phyloP scores from a whole-genome alignment of 179 eudicot genomes.

The Drosera spatulata region DNA sequence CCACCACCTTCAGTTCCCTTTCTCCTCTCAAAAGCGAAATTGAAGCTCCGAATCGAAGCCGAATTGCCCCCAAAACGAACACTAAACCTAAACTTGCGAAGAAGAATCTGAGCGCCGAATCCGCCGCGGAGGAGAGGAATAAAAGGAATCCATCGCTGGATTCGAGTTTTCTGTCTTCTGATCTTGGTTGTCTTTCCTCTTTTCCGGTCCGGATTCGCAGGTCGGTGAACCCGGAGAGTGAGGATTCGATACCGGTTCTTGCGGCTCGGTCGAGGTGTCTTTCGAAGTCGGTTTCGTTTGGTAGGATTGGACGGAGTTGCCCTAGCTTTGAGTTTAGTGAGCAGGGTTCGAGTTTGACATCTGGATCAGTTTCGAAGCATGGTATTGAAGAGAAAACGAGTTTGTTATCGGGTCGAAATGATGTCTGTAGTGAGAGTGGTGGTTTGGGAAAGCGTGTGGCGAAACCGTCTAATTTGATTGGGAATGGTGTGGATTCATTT shows the following conservation, averaged over 20 bases:
- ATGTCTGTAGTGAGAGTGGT: conserved; percentile 2
- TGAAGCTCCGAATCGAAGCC: conserved; percentile 9
- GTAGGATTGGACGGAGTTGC: conserved; percentile 20
- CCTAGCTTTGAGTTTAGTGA: conserved; percentile 31
- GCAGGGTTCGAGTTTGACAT: conserved; percentile 9
- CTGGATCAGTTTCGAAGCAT: conserved; percentile 12
- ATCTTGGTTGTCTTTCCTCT: conserved; percentile 21
- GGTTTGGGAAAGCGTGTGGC: conserved; percentile 19
- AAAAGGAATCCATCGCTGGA: conserved; percentile 9
- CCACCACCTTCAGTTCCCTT: background rate
- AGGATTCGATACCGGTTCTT: conserved; percentile 10
- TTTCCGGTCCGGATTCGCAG: conserved; percentile 40
- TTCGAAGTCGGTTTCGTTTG: conserved; percentile 50
- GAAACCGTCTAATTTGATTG: conserved; percentile 63
- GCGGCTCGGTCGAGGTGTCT: conserved; percentile 40
- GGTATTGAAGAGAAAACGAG: conserved; percentile 7
- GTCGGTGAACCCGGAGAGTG: conserved; percentile 7
- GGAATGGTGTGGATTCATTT: conserved; percentile 20
- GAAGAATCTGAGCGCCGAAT: background rate
- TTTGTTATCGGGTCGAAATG: conserved; percentile 3
- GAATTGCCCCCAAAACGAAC: conserved; percentile 8
- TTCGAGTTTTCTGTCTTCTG: conserved; percentile 10
- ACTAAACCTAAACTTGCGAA: conserved; percentile 9
- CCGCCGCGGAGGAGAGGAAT: background rate
- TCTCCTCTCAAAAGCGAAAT: conserved; percentile 18